Base-by-base conservation (phyloP, 371 early-diverging fungal species). In the Zychaea mexicana region DNA sequence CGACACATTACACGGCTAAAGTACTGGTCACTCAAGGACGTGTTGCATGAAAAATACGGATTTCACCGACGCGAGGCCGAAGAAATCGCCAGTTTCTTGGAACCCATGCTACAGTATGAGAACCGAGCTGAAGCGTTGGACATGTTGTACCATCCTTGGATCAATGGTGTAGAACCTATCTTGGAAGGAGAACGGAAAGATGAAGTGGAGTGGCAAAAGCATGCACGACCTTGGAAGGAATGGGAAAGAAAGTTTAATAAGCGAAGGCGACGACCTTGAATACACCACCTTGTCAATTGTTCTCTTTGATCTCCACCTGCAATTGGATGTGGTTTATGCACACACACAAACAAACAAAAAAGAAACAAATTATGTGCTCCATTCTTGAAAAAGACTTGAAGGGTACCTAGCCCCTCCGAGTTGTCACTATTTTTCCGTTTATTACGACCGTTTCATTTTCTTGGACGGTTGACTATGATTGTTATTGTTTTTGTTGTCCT, bases 1-100 rank as follows among this genome's bases (percentile, higher is more conserved):
- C 87, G 93, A 24, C 91, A 93, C 55, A 98, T 98, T 60, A 88
- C 82, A 57, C 87, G 90, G 61, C 80, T 98, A 26, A 86, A 91
- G 45, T 87, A 86, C 67, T 95, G 96, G 93, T 74, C 83, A 17
- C 74, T 98, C 22, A 68, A 84, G 31, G 94, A 95, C 61, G 94
- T 98, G 1, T 75, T 97, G 26, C 76, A 82, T 60, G 93, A 95
- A 57, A 95, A 95, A 75, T 95, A 96, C 72, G 69, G 70, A 3
- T 90, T 88, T 45, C 61, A 78, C 64, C 68, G 74, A 12, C 61
- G 64, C 30, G 87, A 91, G 22, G 79, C 90, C 6, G 84, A 87
- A 19, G 84, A 84, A 38, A 77, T 90, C 28, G 76, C 87, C 2
- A 74, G 73, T 36, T 92, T 93, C 70, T 52, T 93, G 55, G 52